Evolutionary conservation across 2,329 filamentous ascomycete species (phyloP), one percentile per base, ranked within the genome.

Genomic region (Leptographium flavum): DNA sequence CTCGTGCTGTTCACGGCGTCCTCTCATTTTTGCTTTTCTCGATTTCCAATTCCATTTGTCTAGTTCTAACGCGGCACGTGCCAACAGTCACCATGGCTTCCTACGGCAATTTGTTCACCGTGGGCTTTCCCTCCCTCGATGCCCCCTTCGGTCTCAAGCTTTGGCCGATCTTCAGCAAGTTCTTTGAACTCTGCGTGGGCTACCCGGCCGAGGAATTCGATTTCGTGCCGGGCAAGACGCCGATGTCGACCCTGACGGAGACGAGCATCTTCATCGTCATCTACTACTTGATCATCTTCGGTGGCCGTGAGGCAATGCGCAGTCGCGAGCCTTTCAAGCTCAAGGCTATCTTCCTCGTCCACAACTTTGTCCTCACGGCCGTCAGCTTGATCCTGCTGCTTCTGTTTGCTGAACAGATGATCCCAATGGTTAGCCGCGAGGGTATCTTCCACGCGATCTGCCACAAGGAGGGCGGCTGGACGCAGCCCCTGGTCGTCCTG

Each of bases 231-330:
- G 86, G 86, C 58, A 69, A 79, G 63, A 95, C 88, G 27, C 84
- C 87, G 50, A 82, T 96, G 75, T 94, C 88, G 45, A 95, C 88
- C 4, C 70, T 95, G 57, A 83, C 82, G 64, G 79, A 85, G 66
- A 90, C 86, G 42, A 76, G 78, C 48, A 76, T 83, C 55, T 82
- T 87, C 61, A 81, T 95, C 56, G 68, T 87, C 59, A 68, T 84
- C 61, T 98, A 96, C 80, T 96, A 96, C 66, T 68, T 83, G 54
- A 71, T 94, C 67, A 92, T 96, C 58, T 93, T 96, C 55, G 88
- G 88, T 52, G 92, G 90, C 49, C 78, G 90, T 53, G 86, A 93
- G 66, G 62, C 87, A 56, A 96, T 98, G 92, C 85, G 86, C 67
- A 81, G 83, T 58, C 78, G 86, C 52, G 73, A 81, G 60, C 74